phyloP scores from a whole-genome alignment of 179 eudicot genomes.

The Beta corolliflora region DNA sequence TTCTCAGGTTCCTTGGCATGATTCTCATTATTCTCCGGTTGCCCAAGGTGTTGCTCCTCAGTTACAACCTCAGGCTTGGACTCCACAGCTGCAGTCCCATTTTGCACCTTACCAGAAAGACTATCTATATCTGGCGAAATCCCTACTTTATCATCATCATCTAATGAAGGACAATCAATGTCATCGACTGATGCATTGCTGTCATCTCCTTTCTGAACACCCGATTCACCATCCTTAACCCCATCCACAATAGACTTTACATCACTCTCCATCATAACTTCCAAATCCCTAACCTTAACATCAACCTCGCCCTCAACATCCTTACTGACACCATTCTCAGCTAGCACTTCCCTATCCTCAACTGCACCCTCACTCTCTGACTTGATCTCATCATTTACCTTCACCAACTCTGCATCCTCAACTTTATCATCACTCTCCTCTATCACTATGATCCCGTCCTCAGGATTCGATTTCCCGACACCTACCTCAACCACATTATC shows the following conservation, averaged over 20 bases:
- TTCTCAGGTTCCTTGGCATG: conserved; percentile 5
- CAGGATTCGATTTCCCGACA: conserved; percentile 1
- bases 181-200: conserved; percentile 17
- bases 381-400: conserved; percentile 25
- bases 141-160: conserved; percentile 25
- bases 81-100: conserved; percentile 5
- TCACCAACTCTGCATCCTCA: conserved; percentile 3
- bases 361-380: conserved; percentile 8
- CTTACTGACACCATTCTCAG: background rate
- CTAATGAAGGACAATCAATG: conserved; percentile 7
- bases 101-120: conserved; percentile 24
- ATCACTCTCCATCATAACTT: conserved; percentile 5
- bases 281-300: conserved; percentile 10
- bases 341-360: conserved; percentile 6
- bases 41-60: conserved; percentile 20
- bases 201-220: conserved; percentile 23
- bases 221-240: conserved; percentile 25
- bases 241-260: background rate
- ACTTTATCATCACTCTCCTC: conserved; percentile 1
- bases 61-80: conserved; percentile 6
- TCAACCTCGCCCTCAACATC: conserved; percentile 8
- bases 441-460: conserved; percentile 6
- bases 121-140: conserved; percentile 3
- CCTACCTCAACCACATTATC: conserved; percentile 11
- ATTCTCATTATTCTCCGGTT: conserved; percentile 27